A percentile compares a stretch with the other conserved stretches of the same genome.
Conservation (phyloP, 257 asterid species). For the Salvia splendens region DNA sequence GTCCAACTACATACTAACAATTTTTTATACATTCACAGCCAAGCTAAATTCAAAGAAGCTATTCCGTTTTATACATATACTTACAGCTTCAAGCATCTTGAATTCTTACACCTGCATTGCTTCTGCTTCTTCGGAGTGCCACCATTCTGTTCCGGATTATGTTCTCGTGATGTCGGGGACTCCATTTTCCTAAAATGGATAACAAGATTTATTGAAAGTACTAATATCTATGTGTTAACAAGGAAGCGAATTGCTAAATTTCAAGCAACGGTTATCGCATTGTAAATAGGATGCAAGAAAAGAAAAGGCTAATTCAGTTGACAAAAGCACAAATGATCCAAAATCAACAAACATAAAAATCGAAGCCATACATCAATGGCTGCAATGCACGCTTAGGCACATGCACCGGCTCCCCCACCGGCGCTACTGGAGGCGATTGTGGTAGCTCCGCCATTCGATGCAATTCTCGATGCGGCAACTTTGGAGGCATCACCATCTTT, state of each 20-base stretch:
- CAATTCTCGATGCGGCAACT: conserved; percentile 38
- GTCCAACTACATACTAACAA: background rate
- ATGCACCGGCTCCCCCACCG: conserved; percentile 34
- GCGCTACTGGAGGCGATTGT: conserved; percentile 34
- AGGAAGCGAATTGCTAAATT: background rate
- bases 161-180: conserved; percentile 46
- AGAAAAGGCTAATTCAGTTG: background rate
- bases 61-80: conserved; percentile 29
- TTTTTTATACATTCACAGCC: conserved; percentile 18
- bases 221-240: background rate
- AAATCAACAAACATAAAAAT: background rate
- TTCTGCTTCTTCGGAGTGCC: conserved; percentile 70
- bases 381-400: conserved; percentile 34
- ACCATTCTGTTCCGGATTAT: conserved; percentile 40
- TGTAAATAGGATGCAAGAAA: conserved; percentile 2
- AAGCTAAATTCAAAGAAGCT: conserved; percentile 17
- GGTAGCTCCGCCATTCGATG: conserved; percentile 29
- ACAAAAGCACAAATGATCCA: background rate
- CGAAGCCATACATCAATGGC: conserved; percentile 40
- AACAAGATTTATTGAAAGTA: background rate
- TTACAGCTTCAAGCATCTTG: conserved; percentile 79
- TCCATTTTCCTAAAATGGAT: conserved; percentile 41
- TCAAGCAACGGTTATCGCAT: conserved; percentile 12
- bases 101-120: conserved; percentile 71
- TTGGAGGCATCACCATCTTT: conserved; percentile 43